Base-by-base conservation (phyloP, 139 green algal genomes). In the Chlorella ohadii region DNA sequence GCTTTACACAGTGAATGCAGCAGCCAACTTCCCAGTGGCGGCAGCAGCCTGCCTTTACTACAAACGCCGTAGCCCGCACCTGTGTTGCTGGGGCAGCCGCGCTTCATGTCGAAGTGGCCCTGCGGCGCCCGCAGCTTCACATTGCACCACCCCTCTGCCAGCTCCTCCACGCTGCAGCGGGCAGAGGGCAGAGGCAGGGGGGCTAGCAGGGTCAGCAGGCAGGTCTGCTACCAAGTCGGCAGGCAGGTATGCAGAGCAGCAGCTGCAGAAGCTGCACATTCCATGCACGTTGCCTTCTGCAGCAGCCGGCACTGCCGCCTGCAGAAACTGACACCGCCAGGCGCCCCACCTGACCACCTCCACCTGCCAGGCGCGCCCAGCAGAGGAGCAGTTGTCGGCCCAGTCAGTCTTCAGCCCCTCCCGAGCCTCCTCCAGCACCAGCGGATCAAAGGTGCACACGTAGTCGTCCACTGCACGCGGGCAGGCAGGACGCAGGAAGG, bases 381-480 rank as follows among this genome's bases (percentile, higher is more conserved):
- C 78, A 16, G 2, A 15, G 1, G 88, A 72, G 51, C 85, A 88
- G 15, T 70, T 66, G 71, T 97, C 91, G 12, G 88, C 84, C 82
- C 88, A 96, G 11, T 84, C 72, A 16, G 70, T 67, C 4, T 86
- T 84, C 33, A 96, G 65, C 11, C 79, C 67, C 74, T 94, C 92
- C 3, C 92, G 84, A 5, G 94, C 94, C 81, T 98, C 94, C 81
- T 97, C 94, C 51, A 94, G 84, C n/a, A 98, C 89, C 71, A 97
- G 84, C 0, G 94, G 91, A 72, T 96, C 91, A 87, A 96, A 96
- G 27, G 87, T 81, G 7, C n/a, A 20, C 1, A 94, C 72, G 76
- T 98, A 98, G 1, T 95, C 84, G 44, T 89, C 70, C 56, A 88
- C 63, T 61, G 79, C 65, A 13, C 2, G 51, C 22, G 51, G 51